Percentiles rank a stretch among this genome's conserved stretches.
Evolutionary conservation across 176 grass and related monocot species (phyloP).

Genomic region (Zea mays): DNA sequence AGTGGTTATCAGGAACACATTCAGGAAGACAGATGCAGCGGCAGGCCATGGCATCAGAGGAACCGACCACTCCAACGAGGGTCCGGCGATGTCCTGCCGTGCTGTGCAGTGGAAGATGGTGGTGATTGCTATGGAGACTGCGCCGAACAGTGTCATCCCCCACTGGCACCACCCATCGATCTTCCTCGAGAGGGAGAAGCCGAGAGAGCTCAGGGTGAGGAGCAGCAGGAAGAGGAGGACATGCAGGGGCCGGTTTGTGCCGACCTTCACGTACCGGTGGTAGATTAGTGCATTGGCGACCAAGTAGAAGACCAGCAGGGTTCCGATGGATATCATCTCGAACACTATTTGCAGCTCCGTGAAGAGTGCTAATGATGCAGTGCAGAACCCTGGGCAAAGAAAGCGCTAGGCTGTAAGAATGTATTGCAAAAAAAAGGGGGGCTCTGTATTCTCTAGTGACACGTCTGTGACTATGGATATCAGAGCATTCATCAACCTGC

Average conservation of each 20-base stretch:
- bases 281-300: constrained; percentile 89
- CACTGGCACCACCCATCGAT: constrained; percentile 38
- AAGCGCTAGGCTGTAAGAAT: constrained; percentile 17
- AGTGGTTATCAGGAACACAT: constrained; percentile 80
- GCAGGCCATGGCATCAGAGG: constrained; percentile 98
- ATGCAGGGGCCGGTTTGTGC: constrained; percentile 38
- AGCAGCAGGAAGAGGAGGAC: constrained; percentile 66
- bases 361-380: constrained; percentile 76
- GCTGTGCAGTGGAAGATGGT: constrained; percentile 50
- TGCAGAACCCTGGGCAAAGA: constrained; percentile 58
- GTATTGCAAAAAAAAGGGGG: neutral
- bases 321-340: constrained; percentile 87
- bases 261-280: constrained; percentile 63
- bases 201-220: constrained; percentile 58
- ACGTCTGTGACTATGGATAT: constrained; percentile 13
- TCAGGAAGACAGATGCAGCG: constrained; percentile 79
- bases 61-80: constrained; percentile 55
- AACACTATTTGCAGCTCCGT: constrained; percentile 87
- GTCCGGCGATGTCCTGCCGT: constrained; percentile 35
- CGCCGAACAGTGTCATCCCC: constrained; percentile 45
- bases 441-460: neutral
- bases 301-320: constrained; percentile 91
- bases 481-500: too few relatives aligned
- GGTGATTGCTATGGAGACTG: constrained; percentile 25
- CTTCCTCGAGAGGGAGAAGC: constrained; percentile 70